Percentiles rank a stretch among this genome's conserved stretches.
Evolutionary conservation across 75 land plant species (phyloP).

Genomic region (Cunninghamia lanceolata): DNA sequence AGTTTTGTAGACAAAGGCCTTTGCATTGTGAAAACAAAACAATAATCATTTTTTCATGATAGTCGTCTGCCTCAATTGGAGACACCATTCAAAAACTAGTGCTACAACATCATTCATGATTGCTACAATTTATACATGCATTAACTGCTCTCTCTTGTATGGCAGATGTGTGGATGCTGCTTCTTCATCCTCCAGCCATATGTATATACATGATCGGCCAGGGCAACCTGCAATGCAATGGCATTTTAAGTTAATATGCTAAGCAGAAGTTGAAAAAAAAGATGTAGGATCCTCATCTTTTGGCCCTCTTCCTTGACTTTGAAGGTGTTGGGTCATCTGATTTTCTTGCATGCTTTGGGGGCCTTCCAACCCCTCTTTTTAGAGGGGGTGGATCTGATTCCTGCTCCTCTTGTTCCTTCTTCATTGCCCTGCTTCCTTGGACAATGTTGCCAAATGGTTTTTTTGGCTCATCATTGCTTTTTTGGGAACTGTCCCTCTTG

Average conservation of each 20-base stretch:
- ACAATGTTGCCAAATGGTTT: not conserved
- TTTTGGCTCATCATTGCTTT: not conserved
- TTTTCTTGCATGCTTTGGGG: slow-evolving; percentile 4
- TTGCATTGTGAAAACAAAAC: not conserved
- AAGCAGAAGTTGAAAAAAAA: not conserved
- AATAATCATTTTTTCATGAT: not conserved
- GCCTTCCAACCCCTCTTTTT: slow-evolving; percentile 8
- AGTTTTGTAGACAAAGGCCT: too few relatives aligned
- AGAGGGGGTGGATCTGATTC: not conserved
- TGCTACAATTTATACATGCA: not conserved
- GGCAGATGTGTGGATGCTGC: not conserved
- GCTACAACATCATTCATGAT: not conserved
- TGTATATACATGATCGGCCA: not conserved
- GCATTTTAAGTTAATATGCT: not conserved
- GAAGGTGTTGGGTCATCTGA: not conserved
- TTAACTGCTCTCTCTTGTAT: not conserved
- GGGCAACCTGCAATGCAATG: not conserved
- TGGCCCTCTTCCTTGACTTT: not conserved
- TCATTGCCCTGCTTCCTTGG: not conserved
- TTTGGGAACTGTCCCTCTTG: not conserved
- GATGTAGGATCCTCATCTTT: not conserved
- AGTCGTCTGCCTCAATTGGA: slow-evolving; percentile 7
- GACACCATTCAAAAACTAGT: not conserved
- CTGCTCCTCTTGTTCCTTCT: not conserved
- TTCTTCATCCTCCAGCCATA: not conserved